These are phyloP conservation scores for Fremontodendron californicum DNA, from an alignment of 345 rosid genomes.

Conservation along the genomic window DNA sequence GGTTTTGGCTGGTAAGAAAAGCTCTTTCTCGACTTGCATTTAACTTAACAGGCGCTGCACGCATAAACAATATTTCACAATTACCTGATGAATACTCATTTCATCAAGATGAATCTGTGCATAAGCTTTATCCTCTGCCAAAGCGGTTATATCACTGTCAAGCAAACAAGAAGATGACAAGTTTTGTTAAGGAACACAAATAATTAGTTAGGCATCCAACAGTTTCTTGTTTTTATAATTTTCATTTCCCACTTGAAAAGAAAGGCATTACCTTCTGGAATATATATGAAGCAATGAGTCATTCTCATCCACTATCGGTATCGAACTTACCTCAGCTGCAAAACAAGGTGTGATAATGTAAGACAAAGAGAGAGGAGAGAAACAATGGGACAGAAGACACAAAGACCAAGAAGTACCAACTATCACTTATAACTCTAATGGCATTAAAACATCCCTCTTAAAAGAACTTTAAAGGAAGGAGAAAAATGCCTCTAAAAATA, in stretches of 20 bases:
- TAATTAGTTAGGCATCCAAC: background rate
- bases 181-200: background rate
- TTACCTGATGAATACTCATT: constrained; percentile 87
- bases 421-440: background rate
- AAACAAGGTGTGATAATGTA: background rate
- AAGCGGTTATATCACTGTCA: constrained; percentile 74
- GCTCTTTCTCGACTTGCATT: background rate
- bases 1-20: background rate
- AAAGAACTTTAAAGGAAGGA: background rate
- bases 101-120: constrained; percentile 86
- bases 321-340: constrained; percentile 89
- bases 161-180: constrained; percentile 10
- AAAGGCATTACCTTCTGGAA: constrained; percentile 53
- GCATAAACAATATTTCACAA: background rate
- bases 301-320: constrained; percentile 81
- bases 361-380: background rate
- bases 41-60: background rate
- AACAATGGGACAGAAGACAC: background rate
- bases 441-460: background rate
- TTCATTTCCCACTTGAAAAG: background rate
- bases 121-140: constrained; percentile 85
- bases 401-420: background rate
- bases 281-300: constrained; percentile 74
- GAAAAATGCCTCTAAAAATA: background rate
- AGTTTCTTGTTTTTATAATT: background rate